Base-by-base conservation (phyloP, 228 moss, liverwort and hornwort genomes). In the Sphagnum magellanicum region DNA sequence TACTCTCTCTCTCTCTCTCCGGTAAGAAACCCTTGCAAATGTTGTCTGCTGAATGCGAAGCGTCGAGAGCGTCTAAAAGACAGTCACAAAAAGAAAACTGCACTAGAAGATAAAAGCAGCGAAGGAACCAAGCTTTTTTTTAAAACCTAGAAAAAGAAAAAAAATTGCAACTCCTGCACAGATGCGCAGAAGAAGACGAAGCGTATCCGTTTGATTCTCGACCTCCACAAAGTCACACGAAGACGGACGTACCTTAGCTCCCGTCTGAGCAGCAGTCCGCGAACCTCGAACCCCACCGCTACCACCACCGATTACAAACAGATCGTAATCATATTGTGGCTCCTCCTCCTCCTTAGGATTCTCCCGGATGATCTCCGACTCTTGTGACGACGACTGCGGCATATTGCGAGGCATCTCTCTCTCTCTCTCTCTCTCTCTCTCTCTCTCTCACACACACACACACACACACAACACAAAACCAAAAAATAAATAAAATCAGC, bases 281-380 rank as follows among this genome's bases (percentile, higher is more conserved):
- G 94, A 76, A 48, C 83, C 86, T 49, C 94, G 88, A 59, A 94
- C 94, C 2, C 94, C 94, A 65, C 91, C 94, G 79, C 94, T 94
- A 69, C 94, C 94, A 63, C 82, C 94, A 51, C 91, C 94, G 59
- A 94, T 94, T 69, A 91, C 90, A 67, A 94, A 94, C 13, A 94
- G 86, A 70, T 94, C 94, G 68, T 88, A 94, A 63, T 94, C 90
- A 61, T 86, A 91, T 32, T 3, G 32, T 32, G 32, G 32, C 48
- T 79, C 76, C 63, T 46, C 78, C 63, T 46, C 78, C 60, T 69
- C 73, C 53, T 78, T 67, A 11, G 72, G 79, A 65, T 74, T 76
- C 66, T 83, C 60, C 16, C 57, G 78, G 63, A 79, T 78, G 61
- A 73, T 52, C 13, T 81, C 76, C 50, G 73, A 71, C 63, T 82